Conservation (phyloP, 2,329 filamentous ascomycete genomes). For the Scorias spongiosa region DNA sequence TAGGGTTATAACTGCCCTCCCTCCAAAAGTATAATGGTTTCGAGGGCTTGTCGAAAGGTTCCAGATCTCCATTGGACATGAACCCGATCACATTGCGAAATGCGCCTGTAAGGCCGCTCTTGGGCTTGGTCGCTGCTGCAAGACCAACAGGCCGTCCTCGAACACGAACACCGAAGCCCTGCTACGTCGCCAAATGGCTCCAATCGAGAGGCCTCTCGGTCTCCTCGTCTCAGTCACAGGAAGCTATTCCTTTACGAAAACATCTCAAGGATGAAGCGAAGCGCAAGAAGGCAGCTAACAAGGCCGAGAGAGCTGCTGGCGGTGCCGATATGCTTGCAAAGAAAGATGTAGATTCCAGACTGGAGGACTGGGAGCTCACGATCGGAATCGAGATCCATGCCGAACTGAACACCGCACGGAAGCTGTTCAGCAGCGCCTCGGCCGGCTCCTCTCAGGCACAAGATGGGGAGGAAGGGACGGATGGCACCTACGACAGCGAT, state of each 20-base stretch:
- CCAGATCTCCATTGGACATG: not conserved
- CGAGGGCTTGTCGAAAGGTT: too few species aligned
- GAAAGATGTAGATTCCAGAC: conserved; percentile 7
- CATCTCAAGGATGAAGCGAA: conserved; percentile 28
- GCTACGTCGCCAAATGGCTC: conserved; percentile 18
- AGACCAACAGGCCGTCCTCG: not conserved
- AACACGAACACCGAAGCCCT: conserved; percentile 2
- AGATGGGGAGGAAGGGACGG: conserved; percentile 2
- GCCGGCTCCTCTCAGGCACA: conserved; percentile 19
- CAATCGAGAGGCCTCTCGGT: conserved; percentile 11
- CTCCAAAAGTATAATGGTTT: too few species aligned
- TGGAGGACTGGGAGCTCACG: conserved; percentile 71
- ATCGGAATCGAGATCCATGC: conserved; percentile 97
- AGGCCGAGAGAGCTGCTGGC: conserved; percentile 2
- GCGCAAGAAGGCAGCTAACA: conserved; percentile 13
- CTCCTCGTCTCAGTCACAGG: conserved; percentile 6
- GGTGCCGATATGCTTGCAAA: conserved; percentile 1
- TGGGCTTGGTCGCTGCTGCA: not conserved
- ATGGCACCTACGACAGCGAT: not conserved
- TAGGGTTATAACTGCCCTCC: too few species aligned
- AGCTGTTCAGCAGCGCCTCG: conserved; percentile 64
- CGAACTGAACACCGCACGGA: conserved; percentile 74
- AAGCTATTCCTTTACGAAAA: conserved; percentile 22
- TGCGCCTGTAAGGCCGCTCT: not conserved
- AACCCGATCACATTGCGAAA: not conserved